These are phyloP conservation scores for Malus asiatica DNA, from an alignment of 306 rosid genomes.

Conservation along the genomic window DNA sequence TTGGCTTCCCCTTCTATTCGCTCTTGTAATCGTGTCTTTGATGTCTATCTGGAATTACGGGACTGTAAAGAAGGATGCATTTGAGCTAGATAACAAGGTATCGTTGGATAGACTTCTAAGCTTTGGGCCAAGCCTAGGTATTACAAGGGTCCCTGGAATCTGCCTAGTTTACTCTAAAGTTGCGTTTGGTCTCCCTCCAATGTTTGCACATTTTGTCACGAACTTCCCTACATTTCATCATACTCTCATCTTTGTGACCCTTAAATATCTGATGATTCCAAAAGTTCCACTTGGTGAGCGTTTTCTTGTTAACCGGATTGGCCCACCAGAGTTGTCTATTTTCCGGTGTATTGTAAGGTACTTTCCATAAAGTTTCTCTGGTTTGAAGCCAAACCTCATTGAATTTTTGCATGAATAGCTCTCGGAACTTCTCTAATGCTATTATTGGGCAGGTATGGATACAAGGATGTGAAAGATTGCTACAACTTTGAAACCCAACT, in stretches of 20 bases:
- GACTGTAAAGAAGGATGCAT: constrained; percentile 16
- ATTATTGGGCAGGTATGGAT: constrained; percentile 10
- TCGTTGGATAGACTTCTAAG: constrained; percentile 18
- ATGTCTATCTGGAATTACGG: constrained; percentile 27
- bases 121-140: constrained; percentile 14
- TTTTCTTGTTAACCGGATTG: constrained; percentile 8
- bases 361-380: not conserved
- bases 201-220: constrained; percentile 22
- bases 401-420: not conserved
- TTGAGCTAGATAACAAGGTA: constrained; percentile 23
- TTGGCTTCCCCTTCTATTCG: constrained; percentile 18
- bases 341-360: constrained; percentile 17
- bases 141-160: constrained; percentile 23
- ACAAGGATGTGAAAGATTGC: constrained; percentile 14
- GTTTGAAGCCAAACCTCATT: not conserved
- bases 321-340: not conserved
- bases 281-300: constrained; percentile 12
- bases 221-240: constrained; percentile 29
- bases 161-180: constrained; percentile 22
- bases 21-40: constrained; percentile 10
- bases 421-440: not conserved
- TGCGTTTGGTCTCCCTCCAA: constrained; percentile 20
- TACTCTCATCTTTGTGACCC: constrained; percentile 23
- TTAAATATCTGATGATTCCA: constrained; percentile 10
- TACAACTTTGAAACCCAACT: constrained; percentile 9